Conservation (phyloP, 805 yeast species). For the Suhomyces pyralidae region DNA sequence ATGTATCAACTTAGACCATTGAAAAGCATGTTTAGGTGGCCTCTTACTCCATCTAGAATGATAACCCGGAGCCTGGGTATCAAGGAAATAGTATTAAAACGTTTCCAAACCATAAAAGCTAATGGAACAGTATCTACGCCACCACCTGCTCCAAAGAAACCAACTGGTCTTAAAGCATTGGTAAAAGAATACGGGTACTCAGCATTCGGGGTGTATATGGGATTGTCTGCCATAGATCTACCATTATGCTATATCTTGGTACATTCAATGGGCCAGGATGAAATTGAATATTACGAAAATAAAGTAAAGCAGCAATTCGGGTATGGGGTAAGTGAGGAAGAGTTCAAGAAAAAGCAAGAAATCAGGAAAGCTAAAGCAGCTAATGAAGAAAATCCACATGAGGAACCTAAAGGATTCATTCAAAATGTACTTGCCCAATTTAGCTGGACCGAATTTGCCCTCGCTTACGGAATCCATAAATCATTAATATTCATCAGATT, state of each 20-base stretch:
- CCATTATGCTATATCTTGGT: slow-evolving; percentile 82
- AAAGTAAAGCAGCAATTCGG: slow-evolving; percentile 62
- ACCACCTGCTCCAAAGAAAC: slow-evolving; percentile 20
- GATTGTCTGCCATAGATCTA: slow-evolving; percentile 68
- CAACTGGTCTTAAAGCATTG: slow-evolving; percentile 57
- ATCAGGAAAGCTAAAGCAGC: slow-evolving; percentile 26
- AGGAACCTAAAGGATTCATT: slow-evolving; percentile 2
- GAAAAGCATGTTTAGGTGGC: slow-evolving; percentile 5
- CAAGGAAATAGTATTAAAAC: slow-evolving; percentile 5
- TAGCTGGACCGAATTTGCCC: slow-evolving; percentile 77
- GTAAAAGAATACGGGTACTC: slow-evolving; percentile 87
- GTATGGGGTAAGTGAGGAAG: slow-evolving; percentile 48
- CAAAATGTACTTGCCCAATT: slow-evolving; percentile 26
- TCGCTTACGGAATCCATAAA: slow-evolving; percentile 94
- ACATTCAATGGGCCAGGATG: slow-evolving; percentile 83
- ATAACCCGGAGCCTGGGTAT: background rate
- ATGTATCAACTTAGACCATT: slow-evolving; percentile 9
- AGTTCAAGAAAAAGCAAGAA: slow-evolving; percentile 34
- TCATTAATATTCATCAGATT: slow-evolving; percentile 77
- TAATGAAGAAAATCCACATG: slow-evolving; percentile 16
- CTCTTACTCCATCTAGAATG: slow-evolving; percentile 1
- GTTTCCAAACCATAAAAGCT: slow-evolving; percentile 18
- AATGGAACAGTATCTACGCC: background rate
- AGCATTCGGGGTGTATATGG: slow-evolving; percentile 81
- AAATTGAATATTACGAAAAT: slow-evolving; percentile 65